Evolutionary conservation across 441 rosid genomes (phyloP).

Genomic region (Macaranga tanarius): DNA sequence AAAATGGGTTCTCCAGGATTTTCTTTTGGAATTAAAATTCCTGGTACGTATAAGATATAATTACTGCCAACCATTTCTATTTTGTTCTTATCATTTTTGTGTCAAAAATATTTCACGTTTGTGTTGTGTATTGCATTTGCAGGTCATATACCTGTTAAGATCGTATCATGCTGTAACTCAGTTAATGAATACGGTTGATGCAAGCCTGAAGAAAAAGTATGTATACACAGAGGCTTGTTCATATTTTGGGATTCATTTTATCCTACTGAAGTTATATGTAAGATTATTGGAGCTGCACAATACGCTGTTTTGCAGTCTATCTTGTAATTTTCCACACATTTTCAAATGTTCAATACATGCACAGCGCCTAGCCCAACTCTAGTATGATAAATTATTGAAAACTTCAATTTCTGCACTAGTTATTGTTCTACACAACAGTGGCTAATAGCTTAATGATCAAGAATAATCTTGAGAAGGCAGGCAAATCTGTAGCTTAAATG

Average conservation of each 20-base stretch:
- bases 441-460: too few species aligned
- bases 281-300: background rate
- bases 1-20: background rate
- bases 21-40: background rate
- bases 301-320: background rate
- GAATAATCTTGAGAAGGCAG: too few species aligned
- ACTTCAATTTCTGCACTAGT: too few species aligned
- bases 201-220: background rate
- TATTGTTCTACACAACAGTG: too few species aligned
- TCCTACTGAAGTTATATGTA: background rate
- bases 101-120: background rate
- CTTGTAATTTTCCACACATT: background rate
- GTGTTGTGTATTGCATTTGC: background rate
- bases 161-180: background rate
- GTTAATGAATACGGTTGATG: constrained; percentile 3
- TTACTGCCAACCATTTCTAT: background rate
- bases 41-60: background rate
- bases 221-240: background rate
- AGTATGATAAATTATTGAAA: too few species aligned
- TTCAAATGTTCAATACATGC: background rate
- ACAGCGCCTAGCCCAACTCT: too few species aligned
- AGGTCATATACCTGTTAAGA: background rate
- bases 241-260: constrained; percentile 21
- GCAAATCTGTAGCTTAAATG: too few species aligned
- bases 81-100: too few species aligned